These are phyloP conservation scores for Ensete glaucum DNA, from an alignment of 176 grass and related monocot species.

Conservation along the genomic window DNA sequence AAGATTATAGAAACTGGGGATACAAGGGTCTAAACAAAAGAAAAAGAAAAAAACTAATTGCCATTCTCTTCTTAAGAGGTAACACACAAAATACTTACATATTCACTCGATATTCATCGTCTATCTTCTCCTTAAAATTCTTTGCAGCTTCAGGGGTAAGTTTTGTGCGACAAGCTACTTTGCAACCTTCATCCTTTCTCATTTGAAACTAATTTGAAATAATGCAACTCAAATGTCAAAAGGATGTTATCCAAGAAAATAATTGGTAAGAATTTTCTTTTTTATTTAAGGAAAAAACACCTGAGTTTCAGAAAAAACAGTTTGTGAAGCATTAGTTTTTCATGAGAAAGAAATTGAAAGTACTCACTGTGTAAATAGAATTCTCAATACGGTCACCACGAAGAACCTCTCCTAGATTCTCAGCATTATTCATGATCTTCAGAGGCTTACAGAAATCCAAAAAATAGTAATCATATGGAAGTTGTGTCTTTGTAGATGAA, in stretches of 20 bases:
- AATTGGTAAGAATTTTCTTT: background rate
- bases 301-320: background rate
- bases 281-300: background rate
- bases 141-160: conserved; percentile 10
- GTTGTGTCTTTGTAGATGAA: conserved; percentile 17
- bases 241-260: background rate
- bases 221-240: background rate
- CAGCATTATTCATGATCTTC: conserved; percentile 13
- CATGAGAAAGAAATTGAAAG: background rate
- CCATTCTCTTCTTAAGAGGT: background rate
- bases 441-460: conserved; percentile 9
- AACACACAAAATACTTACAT: background rate
- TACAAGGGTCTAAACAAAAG: background rate
- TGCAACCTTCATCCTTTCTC: background rate
- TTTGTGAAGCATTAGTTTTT: background rate
- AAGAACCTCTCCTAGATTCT: conserved; percentile 13
- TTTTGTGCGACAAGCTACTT: conserved; percentile 1
- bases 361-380: conserved; percentile 9
- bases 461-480: conserved; percentile 18
- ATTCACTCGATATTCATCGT: conserved; percentile 19
- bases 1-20: too few species aligned
- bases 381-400: conserved; percentile 12
- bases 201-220: conserved; percentile 8
- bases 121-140: conserved; percentile 15
- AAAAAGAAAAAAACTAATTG: background rate